phyloP scores from a whole-genome alignment of 2,329 filamentous ascomycete species.

The Alternaria hordeiaustralica region DNA sequence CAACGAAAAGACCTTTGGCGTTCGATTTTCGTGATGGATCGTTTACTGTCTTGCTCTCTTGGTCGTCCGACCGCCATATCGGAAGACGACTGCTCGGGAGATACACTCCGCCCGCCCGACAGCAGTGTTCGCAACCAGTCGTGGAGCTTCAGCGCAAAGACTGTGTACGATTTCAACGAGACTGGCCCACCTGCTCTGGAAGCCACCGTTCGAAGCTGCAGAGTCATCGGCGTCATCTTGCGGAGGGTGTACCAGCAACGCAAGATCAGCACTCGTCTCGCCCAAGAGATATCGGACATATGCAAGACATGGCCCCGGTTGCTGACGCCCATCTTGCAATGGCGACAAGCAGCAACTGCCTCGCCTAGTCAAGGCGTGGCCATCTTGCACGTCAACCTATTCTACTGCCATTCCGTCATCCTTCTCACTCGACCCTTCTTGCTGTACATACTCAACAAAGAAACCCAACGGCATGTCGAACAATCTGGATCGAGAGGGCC shows the following conservation, averaged over 20 bases:
- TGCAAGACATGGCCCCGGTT: constrained; percentile 61
- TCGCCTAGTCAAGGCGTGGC: constrained; percentile 61
- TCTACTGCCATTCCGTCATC: constrained; percentile 68
- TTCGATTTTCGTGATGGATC: constrained; percentile 69
- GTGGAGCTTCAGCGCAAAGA: constrained; percentile 17
- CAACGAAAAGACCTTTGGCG: constrained; percentile 67
- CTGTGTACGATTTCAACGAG: constrained; percentile 34
- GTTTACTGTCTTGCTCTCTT: constrained; percentile 67
- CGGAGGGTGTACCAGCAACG: constrained; percentile 66
- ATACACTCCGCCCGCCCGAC: constrained; percentile 47
- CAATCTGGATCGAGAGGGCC: constrained; percentile 34
- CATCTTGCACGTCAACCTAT: constrained; percentile 67
- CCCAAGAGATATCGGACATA: constrained; percentile 63
- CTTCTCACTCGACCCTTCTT: constrained; percentile 71
- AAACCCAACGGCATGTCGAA: constrained; percentile 46
- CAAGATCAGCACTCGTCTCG: constrained; percentile 64
- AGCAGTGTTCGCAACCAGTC: constrained; percentile 28
- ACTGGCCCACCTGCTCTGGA: constrained; percentile 56
- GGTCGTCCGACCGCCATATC: constrained; percentile 68
- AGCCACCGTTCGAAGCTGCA: constrained; percentile 64
- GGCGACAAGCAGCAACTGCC: constrained; percentile 56
- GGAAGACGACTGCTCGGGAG: constrained; percentile 66
- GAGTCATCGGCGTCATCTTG: constrained; percentile 64
- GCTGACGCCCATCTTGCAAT: constrained; percentile 58
- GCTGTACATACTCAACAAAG: constrained; percentile 60